phyloP scores from a whole-genome alignment of 2,329 filamentous ascomycete genomes.

The Colletotrichum lupini region DNA sequence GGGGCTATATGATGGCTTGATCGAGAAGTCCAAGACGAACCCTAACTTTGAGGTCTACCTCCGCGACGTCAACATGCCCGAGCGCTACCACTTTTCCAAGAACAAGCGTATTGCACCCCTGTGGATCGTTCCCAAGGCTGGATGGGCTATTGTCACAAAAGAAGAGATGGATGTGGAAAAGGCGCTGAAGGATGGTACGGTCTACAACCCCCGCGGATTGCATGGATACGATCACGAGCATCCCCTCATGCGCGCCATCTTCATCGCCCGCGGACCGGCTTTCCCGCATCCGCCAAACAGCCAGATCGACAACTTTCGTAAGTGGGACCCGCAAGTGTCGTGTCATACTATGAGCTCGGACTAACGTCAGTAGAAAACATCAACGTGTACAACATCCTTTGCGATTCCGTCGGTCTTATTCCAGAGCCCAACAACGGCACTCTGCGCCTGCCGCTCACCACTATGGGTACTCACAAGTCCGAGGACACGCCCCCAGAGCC shows the following conservation, averaged over 20 bases:
- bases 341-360: neutral
- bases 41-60: slow-evolving; percentile 89
- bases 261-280: slow-evolving; percentile 89
- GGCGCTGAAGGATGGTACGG: slow-evolving; percentile 69
- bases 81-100: slow-evolving; percentile 88
- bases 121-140: slow-evolving; percentile 92
- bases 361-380: slow-evolving; percentile 77
- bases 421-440: slow-evolving; percentile 90
- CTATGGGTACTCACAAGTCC: slow-evolving; percentile 70
- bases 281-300: slow-evolving; percentile 90
- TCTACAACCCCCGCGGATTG: slow-evolving; percentile 84
- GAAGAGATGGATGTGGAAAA: slow-evolving; percentile 80
- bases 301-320: slow-evolving; percentile 83
- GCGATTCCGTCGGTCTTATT: slow-evolving; percentile 81
- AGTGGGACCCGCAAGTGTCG: slow-evolving; percentile 50
- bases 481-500: slow-evolving; percentile 61
- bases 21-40: slow-evolving; percentile 67
- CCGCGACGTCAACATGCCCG: slow-evolving; percentile 87
- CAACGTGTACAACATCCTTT: slow-evolving; percentile 94
- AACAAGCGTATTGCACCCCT: slow-evolving; percentile 92
- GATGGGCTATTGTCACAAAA: slow-evolving; percentile 90
- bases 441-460: slow-evolving; percentile 75
- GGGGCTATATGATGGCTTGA: slow-evolving; percentile 71
- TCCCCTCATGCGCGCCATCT: slow-evolving; percentile 95
- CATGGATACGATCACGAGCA: slow-evolving; percentile 97